Percentiles rank a stretch among this genome's conserved stretches.
phyloP scores from a whole-genome alignment of 2,329 filamentous ascomycete species.

The Mycosphaerella arachidis region DNA sequence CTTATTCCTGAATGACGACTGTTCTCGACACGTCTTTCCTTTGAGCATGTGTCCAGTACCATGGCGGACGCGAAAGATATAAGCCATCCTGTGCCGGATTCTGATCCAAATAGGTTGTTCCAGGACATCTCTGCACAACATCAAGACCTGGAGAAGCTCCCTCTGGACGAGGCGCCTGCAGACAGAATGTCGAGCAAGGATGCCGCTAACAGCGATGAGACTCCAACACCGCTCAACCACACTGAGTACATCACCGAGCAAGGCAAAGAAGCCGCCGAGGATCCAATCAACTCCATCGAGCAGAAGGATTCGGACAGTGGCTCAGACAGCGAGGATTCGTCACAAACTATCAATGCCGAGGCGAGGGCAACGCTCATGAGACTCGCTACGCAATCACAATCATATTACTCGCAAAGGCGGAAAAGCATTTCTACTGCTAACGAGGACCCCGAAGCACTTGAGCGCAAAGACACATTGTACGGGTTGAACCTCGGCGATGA shows the following conservation, averaged over 20 bases:
- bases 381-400: constrained; percentile 23
- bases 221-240: constrained; percentile 5
- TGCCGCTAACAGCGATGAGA: constrained; percentile 4
- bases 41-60: neutral
- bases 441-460: constrained; percentile 16
- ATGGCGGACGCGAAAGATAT: constrained; percentile 6
- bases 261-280: constrained; percentile 27
- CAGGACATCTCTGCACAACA: constrained; percentile 13
- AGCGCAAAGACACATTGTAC: constrained; percentile 28
- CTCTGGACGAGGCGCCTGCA: constrained; percentile 10
- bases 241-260: constrained; percentile 24
- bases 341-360: constrained; percentile 18
- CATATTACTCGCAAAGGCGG: constrained; percentile 13
- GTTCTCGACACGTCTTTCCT: neutral
- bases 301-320: constrained; percentile 12
- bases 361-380: constrained; percentile 18
- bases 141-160: constrained; percentile 5
- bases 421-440: constrained; percentile 5
- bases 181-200: constrained; percentile 10
- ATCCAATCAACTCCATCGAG: constrained; percentile 9
- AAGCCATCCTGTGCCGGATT: constrained; percentile 11
- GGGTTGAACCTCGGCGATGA: constrained; percentile 44
- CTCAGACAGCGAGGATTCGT: constrained; percentile 12
- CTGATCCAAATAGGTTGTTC: constrained; percentile 11
- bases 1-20: neutral